Evolutionary conservation across 2,329 filamentous ascomycete species (phyloP).

Genomic region (Claviceps sp.): DNA sequence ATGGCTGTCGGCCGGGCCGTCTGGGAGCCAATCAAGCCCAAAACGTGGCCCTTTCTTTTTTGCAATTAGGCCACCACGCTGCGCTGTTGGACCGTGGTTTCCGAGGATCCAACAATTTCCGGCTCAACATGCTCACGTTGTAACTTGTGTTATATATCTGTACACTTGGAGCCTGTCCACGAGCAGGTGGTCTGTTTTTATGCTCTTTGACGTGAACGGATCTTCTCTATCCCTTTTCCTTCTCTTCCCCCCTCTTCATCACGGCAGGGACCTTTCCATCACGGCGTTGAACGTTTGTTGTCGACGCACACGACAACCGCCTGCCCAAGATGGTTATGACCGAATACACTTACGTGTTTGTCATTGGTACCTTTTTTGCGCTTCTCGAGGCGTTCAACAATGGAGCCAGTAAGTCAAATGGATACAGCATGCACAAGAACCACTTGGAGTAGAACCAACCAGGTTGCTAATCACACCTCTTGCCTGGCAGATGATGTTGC

Average conservation of each 20-base stretch:
- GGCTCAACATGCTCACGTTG: neutral
- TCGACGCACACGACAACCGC: neutral
- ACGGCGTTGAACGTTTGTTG: neutral
- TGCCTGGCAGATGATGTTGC: slow-evolving; percentile 60
- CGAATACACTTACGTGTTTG: slow-evolving; percentile 59
- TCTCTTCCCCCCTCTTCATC: neutral
- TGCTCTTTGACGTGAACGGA: neutral
- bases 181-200: too few species aligned
- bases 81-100: neutral
- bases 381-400: slow-evolving; percentile 69
- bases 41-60: neutral
- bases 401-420: slow-evolving; percentile 50
- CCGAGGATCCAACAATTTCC: neutral
- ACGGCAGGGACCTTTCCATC: neutral
- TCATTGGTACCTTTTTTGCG: slow-evolving; percentile 63
- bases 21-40: slow-evolving; percentile 1
- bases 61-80: too few species aligned
- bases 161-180: neutral
- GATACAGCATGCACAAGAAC: too few species aligned
- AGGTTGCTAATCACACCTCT: slow-evolving; percentile 4
- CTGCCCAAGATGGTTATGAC: slow-evolving; percentile 38
- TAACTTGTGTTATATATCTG: neutral
- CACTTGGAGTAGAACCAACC: neutral
- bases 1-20: neutral
- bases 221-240: neutral